Base-by-base conservation (phyloP, 2,329 filamentous ascomycete species). In the Cercospora citrullina region DNA sequence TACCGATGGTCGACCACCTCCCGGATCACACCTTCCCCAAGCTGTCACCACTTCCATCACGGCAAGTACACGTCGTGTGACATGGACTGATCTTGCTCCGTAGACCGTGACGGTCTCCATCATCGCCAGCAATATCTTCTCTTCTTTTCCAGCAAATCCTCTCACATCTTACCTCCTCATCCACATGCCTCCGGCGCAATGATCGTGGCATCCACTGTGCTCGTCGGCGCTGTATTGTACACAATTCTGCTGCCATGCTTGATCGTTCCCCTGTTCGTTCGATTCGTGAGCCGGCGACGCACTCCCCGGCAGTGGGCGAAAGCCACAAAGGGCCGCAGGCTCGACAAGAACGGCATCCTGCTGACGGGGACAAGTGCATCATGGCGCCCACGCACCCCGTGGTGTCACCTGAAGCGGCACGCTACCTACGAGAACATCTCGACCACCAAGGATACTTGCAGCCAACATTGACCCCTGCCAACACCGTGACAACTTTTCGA, bases 321-420 rank as follows among this genome's bases (percentile, higher is more conserved):
- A 28, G 30, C 21, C 33, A 58, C 59, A 33, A 30, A 33, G 10
- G 16, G 6, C 7, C 62, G 62, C 31, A 53, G 53, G 16, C 62
- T 64, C n/a, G 53, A 59, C 51, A 42, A 55, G 30, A 45, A 55
- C 18, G 64, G 64, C 18, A 21, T 61, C 10, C 64, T 60, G 42
- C 57, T 61, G 36, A 65, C 64, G n/a, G 58, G 48, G 18, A 60
- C 12, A 18, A 55, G 57, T 36, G 64, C 64, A 55, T 65, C 64
- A 61, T 65, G 64, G 64, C 59, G 57, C n/a, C 64, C 64, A 23
- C 57, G 58, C 5, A 55, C 42, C 31, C 59, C 30, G n/a, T 53
- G 28, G 39, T 60, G 42, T 28, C 42, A 33, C 60, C 64, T 28
- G 23, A 33, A 42, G 30, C 31, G 23, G n/a, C 23, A 21, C 23